Conservation (phyloP, 495 filamentous ascomycete genomes). For the Hypoxylon intermedium region DNA sequence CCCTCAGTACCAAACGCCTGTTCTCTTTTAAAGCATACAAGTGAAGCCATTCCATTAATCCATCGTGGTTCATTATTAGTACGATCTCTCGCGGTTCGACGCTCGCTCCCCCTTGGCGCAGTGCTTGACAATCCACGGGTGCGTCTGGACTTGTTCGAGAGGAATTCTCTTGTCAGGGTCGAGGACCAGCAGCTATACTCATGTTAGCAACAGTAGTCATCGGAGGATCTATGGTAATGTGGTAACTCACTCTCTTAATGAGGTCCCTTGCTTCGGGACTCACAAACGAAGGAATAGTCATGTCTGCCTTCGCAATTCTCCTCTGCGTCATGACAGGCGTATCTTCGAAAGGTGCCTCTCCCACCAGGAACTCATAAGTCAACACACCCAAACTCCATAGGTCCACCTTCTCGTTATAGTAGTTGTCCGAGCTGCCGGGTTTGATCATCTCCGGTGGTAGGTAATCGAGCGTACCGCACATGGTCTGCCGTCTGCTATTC, state of each 20-base stretch:
- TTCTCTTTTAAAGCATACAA: constrained; percentile 27
- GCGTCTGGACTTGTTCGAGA: constrained; percentile 84
- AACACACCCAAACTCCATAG: constrained; percentile 94
- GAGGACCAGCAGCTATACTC: constrained; percentile 82
- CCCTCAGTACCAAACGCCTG: constrained; percentile 35
- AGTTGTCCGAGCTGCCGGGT: constrained; percentile 78
- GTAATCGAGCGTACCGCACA: constrained; percentile 98
- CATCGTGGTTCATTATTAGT: constrained; percentile 22
- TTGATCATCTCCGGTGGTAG: constrained; percentile 97
- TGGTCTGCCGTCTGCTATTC: constrained; percentile 89
- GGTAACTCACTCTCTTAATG: constrained; percentile 77
- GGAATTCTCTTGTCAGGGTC: constrained; percentile 93
- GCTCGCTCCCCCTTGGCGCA: constrained; percentile 79
- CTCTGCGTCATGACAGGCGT: constrained; percentile 93
- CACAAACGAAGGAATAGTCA: constrained; percentile 89
- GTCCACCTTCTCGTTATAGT: constrained; percentile 93
- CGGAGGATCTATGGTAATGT: background rate
- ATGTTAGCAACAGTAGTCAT: constrained; percentile 17
- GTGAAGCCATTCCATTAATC: constrained; percentile 19
- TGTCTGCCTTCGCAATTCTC: constrained; percentile 86
- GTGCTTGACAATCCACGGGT: constrained; percentile 98
- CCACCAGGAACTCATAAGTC: constrained; percentile 95
- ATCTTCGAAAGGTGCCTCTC: constrained; percentile 96
- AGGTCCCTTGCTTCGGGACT: constrained; percentile 90
- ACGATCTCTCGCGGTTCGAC: constrained; percentile 55